These are phyloP conservation scores for Oryza meridionalis DNA, from an alignment of 176 grass and related monocot genomes.

Conservation along the genomic window DNA sequence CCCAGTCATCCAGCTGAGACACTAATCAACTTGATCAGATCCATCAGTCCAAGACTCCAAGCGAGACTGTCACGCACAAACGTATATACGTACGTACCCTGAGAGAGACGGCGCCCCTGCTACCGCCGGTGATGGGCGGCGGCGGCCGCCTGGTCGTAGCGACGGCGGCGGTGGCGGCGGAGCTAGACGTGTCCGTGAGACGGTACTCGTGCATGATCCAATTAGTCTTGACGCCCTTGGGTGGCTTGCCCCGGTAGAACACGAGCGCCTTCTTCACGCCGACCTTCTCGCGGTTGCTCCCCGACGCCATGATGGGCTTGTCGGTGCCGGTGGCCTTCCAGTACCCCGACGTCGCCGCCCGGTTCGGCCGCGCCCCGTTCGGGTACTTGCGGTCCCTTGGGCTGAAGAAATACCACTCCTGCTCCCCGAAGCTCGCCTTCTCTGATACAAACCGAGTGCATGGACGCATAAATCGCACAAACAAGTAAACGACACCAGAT, in stretches of 20 bases:
- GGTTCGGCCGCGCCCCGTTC: constrained; percentile 80
- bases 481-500: not conserved
- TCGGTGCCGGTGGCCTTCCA: constrained; percentile 98
- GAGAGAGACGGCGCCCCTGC: constrained; percentile 57
- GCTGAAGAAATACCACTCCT: constrained; percentile 99
- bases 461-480: not conserved
- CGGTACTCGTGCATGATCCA: constrained; percentile 99
- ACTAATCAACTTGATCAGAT: constrained; percentile 40
- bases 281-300: constrained; percentile 58
- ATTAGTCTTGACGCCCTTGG: constrained; percentile 84
- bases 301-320: constrained; percentile 70
- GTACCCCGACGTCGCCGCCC: constrained; percentile 89
- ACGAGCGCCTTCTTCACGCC: constrained; percentile 96
- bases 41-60: not conserved
- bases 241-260: constrained; percentile 85
- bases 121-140: not conserved
- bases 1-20: constrained; percentile 94
- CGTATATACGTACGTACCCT: constrained; percentile 52
- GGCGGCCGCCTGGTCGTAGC: constrained; percentile 5
- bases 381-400: constrained; percentile 96
- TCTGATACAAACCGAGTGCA: constrained; percentile 40
- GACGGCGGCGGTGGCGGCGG: not conserved
- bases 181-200: constrained; percentile 45
- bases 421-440: constrained; percentile 84
- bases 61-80: not conserved